Conservation (phyloP, 441 rosid genomes). For the Daphne laureola region DNA sequence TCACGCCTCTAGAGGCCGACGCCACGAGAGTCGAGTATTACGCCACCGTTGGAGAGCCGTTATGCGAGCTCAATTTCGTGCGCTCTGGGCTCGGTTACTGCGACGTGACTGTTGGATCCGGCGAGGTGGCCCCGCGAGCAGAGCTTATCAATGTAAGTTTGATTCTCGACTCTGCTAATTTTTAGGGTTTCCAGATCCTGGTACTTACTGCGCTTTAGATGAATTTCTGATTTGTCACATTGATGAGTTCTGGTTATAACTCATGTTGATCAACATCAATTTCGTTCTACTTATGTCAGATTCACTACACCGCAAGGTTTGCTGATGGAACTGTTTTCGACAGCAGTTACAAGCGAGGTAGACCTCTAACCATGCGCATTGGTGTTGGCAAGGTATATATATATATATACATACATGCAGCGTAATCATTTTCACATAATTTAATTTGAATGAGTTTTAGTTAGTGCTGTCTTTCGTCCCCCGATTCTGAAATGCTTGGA, state of each 20-base stretch:
- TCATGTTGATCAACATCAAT: too few species aligned
- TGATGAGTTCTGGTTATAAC: too few species aligned
- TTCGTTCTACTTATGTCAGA: slow-evolving; percentile 17
- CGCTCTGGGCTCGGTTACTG: slow-evolving; percentile 83
- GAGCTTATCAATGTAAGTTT: slow-evolving; percentile 64
- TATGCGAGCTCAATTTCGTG: slow-evolving; percentile 53
- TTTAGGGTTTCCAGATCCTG: not conserved
- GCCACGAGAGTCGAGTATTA: slow-evolving; percentile 82
- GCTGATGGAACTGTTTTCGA: slow-evolving; percentile 83
- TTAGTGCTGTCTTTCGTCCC: too few species aligned
- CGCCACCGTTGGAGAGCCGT: slow-evolving; percentile 79
- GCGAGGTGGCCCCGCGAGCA: slow-evolving; percentile 59
- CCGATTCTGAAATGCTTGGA: too few species aligned
- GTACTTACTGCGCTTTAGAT: too few species aligned
- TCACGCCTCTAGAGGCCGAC: slow-evolving; percentile 60
- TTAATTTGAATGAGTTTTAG: too few species aligned
- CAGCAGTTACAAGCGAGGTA: slow-evolving; percentile 84
- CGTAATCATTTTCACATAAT: too few species aligned
- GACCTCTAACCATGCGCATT: slow-evolving; percentile 91
- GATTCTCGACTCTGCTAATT: not conserved
- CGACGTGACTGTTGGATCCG: slow-evolving; percentile 56
- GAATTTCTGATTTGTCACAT: too few species aligned
- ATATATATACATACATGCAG: slow-evolving; percentile 6
- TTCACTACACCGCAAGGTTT: slow-evolving; percentile 90
- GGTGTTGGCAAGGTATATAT: slow-evolving; percentile 70